phyloP scores from a whole-genome alignment of 139 green algal genomes.

The Desmodesmus armatus region DNA sequence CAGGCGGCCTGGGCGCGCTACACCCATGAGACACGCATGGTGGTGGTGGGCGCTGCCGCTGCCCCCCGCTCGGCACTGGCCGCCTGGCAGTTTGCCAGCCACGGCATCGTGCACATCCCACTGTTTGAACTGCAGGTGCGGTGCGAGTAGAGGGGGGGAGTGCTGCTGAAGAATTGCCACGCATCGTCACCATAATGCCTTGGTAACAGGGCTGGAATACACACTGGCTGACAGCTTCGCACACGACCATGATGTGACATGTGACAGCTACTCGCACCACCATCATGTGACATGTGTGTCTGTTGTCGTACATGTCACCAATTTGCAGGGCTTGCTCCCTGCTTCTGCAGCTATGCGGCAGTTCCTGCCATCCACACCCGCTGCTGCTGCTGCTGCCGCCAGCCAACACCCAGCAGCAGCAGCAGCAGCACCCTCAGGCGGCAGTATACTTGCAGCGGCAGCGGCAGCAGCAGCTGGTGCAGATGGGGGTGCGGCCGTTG shows the following conservation, averaged over 20 bases:
- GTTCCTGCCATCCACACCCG: conserved; percentile 40
- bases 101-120: conserved; percentile 63
- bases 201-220: too few species aligned
- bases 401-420: background rate
- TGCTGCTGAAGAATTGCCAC: background rate
- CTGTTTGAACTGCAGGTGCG: conserved; percentile 65
- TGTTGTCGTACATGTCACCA: background rate
- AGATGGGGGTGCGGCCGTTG: too few species aligned
- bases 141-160: too few species aligned
- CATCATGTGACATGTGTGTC: background rate
- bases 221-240: too few species aligned
- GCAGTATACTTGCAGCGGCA: conserved; percentile 1
- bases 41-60: conserved; percentile 49
- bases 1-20: conserved; percentile 48
- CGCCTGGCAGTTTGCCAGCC: conserved; percentile 63
- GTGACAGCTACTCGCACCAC: too few species aligned
- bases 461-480: conserved; percentile 1
- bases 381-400: conserved; percentile 6
- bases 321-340: conserved; percentile 28
- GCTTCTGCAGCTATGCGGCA: conserved; percentile 31
- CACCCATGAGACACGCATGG: conserved; percentile 71
- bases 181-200: background rate
- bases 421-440: background rate
- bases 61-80: conserved; percentile 24
- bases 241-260: too few species aligned